A percentile compares a stretch with the other conserved stretches of the same genome.
phyloP scores from a whole-genome alignment of 129 eudicot species.

The Chrysanthemum seticuspe region DNA sequence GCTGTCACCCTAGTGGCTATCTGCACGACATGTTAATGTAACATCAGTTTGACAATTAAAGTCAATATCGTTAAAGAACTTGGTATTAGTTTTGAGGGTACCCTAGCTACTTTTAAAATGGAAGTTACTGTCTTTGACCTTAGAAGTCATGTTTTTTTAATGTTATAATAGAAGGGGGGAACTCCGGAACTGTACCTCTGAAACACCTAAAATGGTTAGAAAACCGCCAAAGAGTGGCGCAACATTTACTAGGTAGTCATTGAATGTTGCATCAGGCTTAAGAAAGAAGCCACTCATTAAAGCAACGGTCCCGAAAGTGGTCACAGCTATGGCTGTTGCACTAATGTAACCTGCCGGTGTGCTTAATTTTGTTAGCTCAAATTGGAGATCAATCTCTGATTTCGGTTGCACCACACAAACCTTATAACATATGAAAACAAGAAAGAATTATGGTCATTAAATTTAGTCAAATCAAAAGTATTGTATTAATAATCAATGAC shows the following conservation, averaged over 20 bases:
- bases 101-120: no score
- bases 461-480: neutral
- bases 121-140: constrained; percentile 8
- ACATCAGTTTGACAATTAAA: neutral
- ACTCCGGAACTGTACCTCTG: constrained; percentile 57
- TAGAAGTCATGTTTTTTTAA: neutral
- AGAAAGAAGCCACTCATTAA: constrained; percentile 92
- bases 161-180: neutral
- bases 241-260: constrained; percentile 76
- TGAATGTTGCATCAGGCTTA: constrained; percentile 81
- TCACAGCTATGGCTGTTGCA: constrained; percentile 69
- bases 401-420: constrained; percentile 98
- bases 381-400: constrained; percentile 87
- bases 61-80: neutral
- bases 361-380: constrained; percentile 75
- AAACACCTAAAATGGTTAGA: constrained; percentile 85
- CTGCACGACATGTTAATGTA: constrained; percentile 40
- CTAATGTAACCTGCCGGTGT: constrained; percentile 88
- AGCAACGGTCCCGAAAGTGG: constrained; percentile 94
- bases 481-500: neutral
- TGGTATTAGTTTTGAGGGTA: no score
- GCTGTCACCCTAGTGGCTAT: constrained; percentile 85
- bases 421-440: constrained; percentile 33
- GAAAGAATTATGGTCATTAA: neutral
- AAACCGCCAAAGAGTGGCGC: constrained; percentile 92